Evolutionary conservation across 1,284 basidiomycete genomes (phyloP).

Genomic region (Austroboletus niveus): DNA sequence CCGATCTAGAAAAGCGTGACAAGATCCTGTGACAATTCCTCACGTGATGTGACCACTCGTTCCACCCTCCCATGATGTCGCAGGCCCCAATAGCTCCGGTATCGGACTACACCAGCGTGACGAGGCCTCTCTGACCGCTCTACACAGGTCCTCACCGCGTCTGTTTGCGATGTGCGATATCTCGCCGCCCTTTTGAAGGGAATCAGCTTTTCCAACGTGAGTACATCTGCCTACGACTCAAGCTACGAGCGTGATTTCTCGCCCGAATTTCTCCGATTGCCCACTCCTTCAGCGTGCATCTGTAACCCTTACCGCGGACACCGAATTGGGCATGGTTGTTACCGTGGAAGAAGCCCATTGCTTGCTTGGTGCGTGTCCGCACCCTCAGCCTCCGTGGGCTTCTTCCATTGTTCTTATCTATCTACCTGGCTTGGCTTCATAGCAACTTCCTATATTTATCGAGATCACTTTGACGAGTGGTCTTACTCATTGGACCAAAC

Average conservation of each 20-base stretch:
- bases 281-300: constrained; percentile 63
- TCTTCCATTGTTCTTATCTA: not conserved
- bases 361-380: constrained; percentile 57
- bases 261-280: constrained; percentile 1
- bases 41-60: too few relatives aligned
- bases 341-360: constrained; percentile 86
- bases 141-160: constrained; percentile 69
- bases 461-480: constrained; percentile 77
- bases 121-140: not conserved
- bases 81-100: constrained; percentile 26
- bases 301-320: constrained; percentile 59
- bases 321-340: constrained; percentile 80
- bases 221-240: constrained; percentile 13
- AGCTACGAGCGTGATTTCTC: not conserved
- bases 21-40: too few relatives aligned
- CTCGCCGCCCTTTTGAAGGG: constrained; percentile 74
- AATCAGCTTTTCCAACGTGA: constrained; percentile 74
- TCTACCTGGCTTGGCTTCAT: not conserved
- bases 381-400: constrained; percentile 7
- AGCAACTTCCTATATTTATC: constrained; percentile 87
- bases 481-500: constrained; percentile 14
- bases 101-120: constrained; percentile 1
- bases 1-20: too few relatives aligned
- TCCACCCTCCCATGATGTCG: constrained; percentile 5
- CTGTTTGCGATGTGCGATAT: constrained; percentile 76